These are phyloP conservation scores for Xylaria bambusicola DNA, from an alignment of 495 filamentous ascomycete genomes.

Conservation along the genomic window DNA sequence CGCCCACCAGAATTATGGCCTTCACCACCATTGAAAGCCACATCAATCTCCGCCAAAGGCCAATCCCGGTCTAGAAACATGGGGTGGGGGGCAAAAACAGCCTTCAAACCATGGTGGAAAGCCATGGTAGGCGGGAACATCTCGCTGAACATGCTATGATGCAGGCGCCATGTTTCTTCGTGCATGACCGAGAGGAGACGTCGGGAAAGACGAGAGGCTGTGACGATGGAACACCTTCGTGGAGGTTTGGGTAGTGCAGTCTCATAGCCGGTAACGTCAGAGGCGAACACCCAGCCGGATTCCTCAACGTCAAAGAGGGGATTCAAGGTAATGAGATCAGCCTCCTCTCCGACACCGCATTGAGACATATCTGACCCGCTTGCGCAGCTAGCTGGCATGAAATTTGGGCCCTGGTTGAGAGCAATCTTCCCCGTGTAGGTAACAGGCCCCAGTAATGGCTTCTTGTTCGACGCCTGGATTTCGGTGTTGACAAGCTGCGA, in stretches of 20 bases:
- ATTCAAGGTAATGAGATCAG: constrained; percentile 93
- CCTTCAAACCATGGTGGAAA: constrained; percentile 92
- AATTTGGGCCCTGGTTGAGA: constrained; percentile 60
- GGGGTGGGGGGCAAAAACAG: constrained; percentile 90
- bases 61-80: constrained; percentile 86
- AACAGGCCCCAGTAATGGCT: constrained; percentile 77
- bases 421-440: constrained; percentile 58
- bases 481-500: constrained; percentile 49
- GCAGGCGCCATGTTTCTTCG: constrained; percentile 72
- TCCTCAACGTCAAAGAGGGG: constrained; percentile 86
- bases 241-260: constrained; percentile 63
- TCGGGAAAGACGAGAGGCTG: constrained; percentile 75
- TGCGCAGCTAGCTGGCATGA: constrained; percentile 55
- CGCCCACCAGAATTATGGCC: constrained; percentile 71
- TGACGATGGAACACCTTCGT: constrained; percentile 82
- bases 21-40: constrained; percentile 80
- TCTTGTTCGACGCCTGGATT: constrained; percentile 57
- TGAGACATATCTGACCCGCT: constrained; percentile 65
- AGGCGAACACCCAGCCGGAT: constrained; percentile 82
- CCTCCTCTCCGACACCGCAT: constrained; percentile 89
- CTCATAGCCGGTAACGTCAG: constrained; percentile 88
- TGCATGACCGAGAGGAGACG: constrained; percentile 87
- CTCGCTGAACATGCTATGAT: constrained; percentile 88
- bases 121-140: constrained; percentile 88
- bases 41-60: constrained; percentile 67